Conservation (phyloP, 2,329 filamentous ascomycete species). For the Apiospora koreana region DNA sequence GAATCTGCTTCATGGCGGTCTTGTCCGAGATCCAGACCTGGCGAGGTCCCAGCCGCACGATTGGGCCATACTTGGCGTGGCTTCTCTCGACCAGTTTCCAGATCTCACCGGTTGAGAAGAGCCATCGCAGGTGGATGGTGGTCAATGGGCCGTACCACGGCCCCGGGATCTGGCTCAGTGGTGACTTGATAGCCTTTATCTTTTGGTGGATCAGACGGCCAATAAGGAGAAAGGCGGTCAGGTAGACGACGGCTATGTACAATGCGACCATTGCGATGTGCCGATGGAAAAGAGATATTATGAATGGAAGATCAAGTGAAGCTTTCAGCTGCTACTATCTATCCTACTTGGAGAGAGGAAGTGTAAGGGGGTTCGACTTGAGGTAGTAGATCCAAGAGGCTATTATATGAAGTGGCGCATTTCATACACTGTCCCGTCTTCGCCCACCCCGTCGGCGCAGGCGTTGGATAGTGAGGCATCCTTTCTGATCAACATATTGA, state of each 20-base stretch:
- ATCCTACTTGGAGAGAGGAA: too few relatives aligned
- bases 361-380: background rate
- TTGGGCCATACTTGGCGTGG: constrained; percentile 21
- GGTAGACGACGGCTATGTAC: background rate
- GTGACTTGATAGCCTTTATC: constrained; percentile 9
- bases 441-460: background rate
- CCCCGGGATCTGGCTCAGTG: constrained; percentile 17
- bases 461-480: background rate
- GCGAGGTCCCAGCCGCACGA: constrained; percentile 23
- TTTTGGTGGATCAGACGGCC: background rate
- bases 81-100: constrained; percentile 23
- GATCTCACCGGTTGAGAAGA: constrained; percentile 24
- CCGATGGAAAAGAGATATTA: background rate
- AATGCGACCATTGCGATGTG: background rate
- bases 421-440: background rate
- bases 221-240: background rate
- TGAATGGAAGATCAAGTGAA: background rate
- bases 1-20: constrained; percentile 22
- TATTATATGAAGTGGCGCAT: background rate
- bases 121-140: constrained; percentile 21
- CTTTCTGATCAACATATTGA: background rate
- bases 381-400: background rate
- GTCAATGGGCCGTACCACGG: constrained; percentile 24
- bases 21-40: constrained; percentile 26
- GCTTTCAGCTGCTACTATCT: background rate